Evolutionary conservation across 257 asterid genomes (phyloP).

Genomic region (Perilla frutescens): DNA sequence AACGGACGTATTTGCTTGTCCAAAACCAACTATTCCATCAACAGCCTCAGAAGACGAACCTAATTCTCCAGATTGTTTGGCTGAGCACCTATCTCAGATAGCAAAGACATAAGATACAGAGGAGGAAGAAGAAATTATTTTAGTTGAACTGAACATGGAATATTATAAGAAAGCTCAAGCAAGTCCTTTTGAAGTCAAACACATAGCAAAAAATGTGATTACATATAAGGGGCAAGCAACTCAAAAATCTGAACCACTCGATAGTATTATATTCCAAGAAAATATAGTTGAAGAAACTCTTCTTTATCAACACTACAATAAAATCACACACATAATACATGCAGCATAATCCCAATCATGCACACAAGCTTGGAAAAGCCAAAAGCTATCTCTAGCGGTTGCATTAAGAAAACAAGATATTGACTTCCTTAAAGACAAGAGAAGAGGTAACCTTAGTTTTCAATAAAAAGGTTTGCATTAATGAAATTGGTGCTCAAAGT

Average conservation of each 20-base stretch:
- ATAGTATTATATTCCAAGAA: conserved; percentile 1
- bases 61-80: conserved; percentile 85
- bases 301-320: background rate
- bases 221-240: conserved; percentile 13
- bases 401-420: background rate
- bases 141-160: conserved; percentile 1
- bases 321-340: conserved; percentile 9
- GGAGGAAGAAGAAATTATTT: background rate
- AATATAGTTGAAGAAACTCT: background rate
- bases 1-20: conserved; percentile 92
- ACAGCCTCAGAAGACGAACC: conserved; percentile 88
- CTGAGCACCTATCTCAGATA: conserved; percentile 76
- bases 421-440: background rate
- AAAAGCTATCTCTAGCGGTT: background rate
- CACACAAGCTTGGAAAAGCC: background rate
- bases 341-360: background rate
- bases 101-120: conserved; percentile 41
- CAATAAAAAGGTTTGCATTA: background rate
- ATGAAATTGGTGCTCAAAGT: conserved; percentile 10
- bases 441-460: background rate
- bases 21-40: conserved; percentile 97
- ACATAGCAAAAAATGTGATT: background rate
- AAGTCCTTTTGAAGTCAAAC: conserved; percentile 7
- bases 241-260: conserved; percentile 28
- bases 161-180: conserved; percentile 14